Base-by-base conservation (phyloP, 1,139 yeast species). In the Debaryomyces coudertii region DNA sequence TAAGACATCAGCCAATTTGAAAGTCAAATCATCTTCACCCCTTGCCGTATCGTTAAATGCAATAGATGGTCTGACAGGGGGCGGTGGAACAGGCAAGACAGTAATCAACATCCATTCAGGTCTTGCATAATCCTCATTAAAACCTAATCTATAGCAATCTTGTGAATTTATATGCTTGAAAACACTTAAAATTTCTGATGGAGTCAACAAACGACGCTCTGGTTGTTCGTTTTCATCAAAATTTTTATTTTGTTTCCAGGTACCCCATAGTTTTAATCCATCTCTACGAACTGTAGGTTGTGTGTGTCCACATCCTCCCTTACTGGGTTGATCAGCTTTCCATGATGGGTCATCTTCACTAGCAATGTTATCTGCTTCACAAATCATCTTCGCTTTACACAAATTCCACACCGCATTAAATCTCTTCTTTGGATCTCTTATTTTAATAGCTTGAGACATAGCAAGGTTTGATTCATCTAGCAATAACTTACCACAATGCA, bases 41-140 rank as follows among this genome's bases (percentile, higher is more conserved):
- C 99, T 84, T 47, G 96, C 97, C n/a, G 97, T 90, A 62, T 95
- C 99, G 58, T 93, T 93, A 60, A 93, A 92, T 2, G 99, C 97
- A 72, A 95, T 93, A 35, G 96, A 88, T 14, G 99, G 99, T 69
- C 99, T 87, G 29, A 95, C 99, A 29, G 98, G 98, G 48, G 99
- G 99, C 44, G 99, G 99, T 37, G 99, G 99, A n/a, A 95, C 99
- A 1, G 99, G 99, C 59, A 95, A 77, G 14, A 93, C 98, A 2
- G 99, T 92, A 54, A 95, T 82, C 53, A 95, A 79, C 86, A 95
- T 84, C 99, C 99, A 95, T 68, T 95, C 99, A 1, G 99, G 99
- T 62, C 99, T 84, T 2, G 99, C 96, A 62, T 90, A 93, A 63
- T 93, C 98, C 63, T 90, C 96, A 63, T 88, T 90, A 68, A 93